A percentile compares a stretch with the other conserved stretches of the same genome.
Evolutionary conservation across 129 eudicot species (phyloP).

Genomic region (Flaveria sonorensis): DNA sequence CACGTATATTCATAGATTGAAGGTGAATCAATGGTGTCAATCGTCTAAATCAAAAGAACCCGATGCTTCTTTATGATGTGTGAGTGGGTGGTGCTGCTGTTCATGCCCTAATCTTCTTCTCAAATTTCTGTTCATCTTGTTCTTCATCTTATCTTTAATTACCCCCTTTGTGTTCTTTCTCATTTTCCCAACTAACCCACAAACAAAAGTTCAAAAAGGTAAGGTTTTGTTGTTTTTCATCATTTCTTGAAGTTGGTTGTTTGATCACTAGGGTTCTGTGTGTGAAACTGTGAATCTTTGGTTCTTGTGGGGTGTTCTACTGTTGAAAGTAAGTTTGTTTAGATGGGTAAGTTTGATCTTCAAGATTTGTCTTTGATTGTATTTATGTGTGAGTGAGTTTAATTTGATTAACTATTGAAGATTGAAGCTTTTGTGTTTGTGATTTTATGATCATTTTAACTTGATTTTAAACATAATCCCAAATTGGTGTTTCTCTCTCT

Average conservation of each 20-base stretch:
- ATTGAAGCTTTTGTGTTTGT: conserved; percentile 26
- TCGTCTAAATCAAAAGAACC: conserved; percentile 47
- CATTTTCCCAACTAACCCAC: conserved; percentile 30
- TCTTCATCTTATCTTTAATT: not conserved
- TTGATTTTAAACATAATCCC: conserved; percentile 1
- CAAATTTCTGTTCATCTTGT: not conserved
- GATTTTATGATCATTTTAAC: conserved; percentile 12
- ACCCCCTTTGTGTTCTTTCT: conserved; percentile 21
- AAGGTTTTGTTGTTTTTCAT: not conserved
- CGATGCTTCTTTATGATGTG: conserved; percentile 68
- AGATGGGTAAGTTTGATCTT: conserved; percentile 10
- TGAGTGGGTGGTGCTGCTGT: conserved; percentile 59
- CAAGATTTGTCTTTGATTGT: conserved; percentile 13
- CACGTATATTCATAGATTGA: conserved; percentile 32
- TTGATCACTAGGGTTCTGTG: conserved; percentile 16
- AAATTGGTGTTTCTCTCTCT: conserved; percentile 5
- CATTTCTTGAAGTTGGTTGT: conserved; percentile 5
- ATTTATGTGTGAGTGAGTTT: not conserved
- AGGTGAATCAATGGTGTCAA: conserved; percentile 30
- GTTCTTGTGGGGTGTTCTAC: conserved; percentile 12
- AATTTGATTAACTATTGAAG: conserved; percentile 17
- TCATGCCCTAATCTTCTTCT: conserved; percentile 27
- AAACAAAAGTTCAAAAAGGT: conserved; percentile 14
- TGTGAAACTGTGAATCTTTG: conserved; percentile 7
- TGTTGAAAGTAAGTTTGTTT: not conserved